These are phyloP conservation scores for Suillus bovinus DNA, from an alignment of 768 basidiomycete genomes.

Conservation along the genomic window DNA sequence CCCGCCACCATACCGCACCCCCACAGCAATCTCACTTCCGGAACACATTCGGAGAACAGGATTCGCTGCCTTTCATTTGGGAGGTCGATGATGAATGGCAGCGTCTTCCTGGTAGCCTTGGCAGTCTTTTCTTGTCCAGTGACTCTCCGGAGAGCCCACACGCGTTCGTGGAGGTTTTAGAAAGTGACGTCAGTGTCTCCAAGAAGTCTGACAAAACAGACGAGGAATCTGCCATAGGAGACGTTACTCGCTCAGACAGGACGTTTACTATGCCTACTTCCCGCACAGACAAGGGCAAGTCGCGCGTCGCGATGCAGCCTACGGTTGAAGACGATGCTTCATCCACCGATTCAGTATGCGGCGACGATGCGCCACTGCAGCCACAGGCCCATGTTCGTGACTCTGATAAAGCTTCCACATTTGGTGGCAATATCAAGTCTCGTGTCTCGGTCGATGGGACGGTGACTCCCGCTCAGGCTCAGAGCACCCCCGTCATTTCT, in stretches of 20 bases:
- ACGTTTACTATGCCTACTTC: constrained; percentile 17
- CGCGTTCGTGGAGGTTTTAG: constrained; percentile 63
- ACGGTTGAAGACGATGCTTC: constrained; percentile 36
- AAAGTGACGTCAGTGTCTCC: constrained; percentile 39
- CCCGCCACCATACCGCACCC: constrained; percentile 33
- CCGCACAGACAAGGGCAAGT: constrained; percentile 51
- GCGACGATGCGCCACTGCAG: constrained; percentile 48
- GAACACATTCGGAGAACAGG: constrained; percentile 58
- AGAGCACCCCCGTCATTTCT: constrained; percentile 41
- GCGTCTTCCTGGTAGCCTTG: constrained; percentile 43
- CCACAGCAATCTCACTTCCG: constrained; percentile 42
- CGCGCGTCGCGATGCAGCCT: constrained; percentile 19
- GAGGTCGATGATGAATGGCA: constrained; percentile 69
- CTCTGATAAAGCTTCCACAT: constrained; percentile 24
- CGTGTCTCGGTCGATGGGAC: constrained; percentile 19
- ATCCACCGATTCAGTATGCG: constrained; percentile 43
- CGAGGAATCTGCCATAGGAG: constrained; percentile 35
- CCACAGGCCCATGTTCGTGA: constrained; percentile 63
- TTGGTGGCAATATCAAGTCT: constrained; percentile 20
- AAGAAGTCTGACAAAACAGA: constrained; percentile 28
- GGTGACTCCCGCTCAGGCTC: constrained; percentile 35
- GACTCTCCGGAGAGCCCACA: constrained; percentile 48
- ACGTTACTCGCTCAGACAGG: constrained; percentile 28
- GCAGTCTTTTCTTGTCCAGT: constrained; percentile 40
- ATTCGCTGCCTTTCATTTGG: constrained; percentile 45